phyloP scores from a whole-genome alignment of 805 yeast species.

The Monosporozyma yasuniensis region DNA sequence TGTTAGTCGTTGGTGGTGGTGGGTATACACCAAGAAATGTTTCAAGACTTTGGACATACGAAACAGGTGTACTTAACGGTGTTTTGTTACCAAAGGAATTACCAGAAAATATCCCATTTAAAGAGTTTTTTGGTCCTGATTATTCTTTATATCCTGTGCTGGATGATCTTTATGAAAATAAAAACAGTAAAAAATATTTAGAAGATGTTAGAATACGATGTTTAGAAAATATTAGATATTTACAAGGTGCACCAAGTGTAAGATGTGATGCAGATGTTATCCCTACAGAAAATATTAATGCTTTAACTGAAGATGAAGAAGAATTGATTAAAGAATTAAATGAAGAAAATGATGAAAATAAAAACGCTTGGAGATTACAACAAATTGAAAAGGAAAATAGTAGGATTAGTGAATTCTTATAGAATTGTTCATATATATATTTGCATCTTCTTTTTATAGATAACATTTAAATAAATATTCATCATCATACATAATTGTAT shows the following conservation, averaged over 20 bases:
- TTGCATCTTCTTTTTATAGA: background rate
- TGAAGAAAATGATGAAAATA: conserved; percentile 20
- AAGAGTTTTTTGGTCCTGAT: conserved; percentile 84
- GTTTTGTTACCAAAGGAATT: conserved; percentile 66
- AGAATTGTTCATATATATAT: background rate
- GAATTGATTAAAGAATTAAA: conserved; percentile 28
- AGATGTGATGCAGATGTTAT: conserved; percentile 81
- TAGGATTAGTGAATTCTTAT: conserved; percentile 28
- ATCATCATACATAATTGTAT: background rate
- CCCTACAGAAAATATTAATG: conserved; percentile 43
- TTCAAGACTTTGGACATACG: conserved; percentile 90
- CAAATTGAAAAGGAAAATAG: conserved; percentile 34
- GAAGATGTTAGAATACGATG: conserved; percentile 70
- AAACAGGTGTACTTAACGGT: conserved; percentile 79
- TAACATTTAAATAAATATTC: background rate
- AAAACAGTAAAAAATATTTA: conserved; percentile 71
- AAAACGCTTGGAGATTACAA: conserved; percentile 23
- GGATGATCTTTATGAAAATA: conserved; percentile 76
- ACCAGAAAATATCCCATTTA: conserved; percentile 67
- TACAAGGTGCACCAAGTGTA: conserved; percentile 91
- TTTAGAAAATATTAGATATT: conserved; percentile 67
- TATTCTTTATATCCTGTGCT: conserved; percentile 76
- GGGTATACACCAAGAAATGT: conserved; percentile 98
- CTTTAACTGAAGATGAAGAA: conserved; percentile 36
- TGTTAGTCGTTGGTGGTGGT: conserved; percentile 95